These are phyloP conservation scores for Aspergillus sclerotioniger DNA, from an alignment of 495 filamentous ascomycete genomes.

Conservation along the genomic window DNA sequence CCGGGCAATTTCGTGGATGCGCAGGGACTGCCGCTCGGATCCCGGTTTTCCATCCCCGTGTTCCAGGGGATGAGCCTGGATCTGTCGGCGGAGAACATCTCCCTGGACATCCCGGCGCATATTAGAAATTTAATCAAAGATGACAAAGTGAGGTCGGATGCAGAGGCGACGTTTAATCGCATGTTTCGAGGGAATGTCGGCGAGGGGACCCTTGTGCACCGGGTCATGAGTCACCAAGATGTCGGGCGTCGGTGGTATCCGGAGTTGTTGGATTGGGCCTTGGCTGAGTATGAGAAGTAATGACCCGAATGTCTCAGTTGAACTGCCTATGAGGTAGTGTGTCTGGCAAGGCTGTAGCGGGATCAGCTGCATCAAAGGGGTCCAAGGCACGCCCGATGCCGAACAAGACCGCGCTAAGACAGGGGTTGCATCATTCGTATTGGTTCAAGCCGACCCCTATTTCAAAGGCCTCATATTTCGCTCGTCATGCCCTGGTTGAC, in stretches of 20 bases:
- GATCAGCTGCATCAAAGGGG: too few relatives aligned
- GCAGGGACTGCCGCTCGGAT: slow-evolving; percentile 44
- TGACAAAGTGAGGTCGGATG: slow-evolving; percentile 42
- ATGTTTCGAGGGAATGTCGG: slow-evolving; percentile 60
- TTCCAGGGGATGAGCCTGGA: slow-evolving; percentile 90
- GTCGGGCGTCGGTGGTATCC: slow-evolving; percentile 83
- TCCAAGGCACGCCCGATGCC: background rate
- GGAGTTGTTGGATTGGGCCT: slow-evolving; percentile 51
- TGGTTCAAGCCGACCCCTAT: background rate
- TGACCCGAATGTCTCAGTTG: background rate
- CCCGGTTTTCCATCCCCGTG: slow-evolving; percentile 83
- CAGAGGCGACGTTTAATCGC: slow-evolving; percentile 42
- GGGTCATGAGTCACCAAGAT: slow-evolving; percentile 85
- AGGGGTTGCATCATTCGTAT: too few relatives aligned
- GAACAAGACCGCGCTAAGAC: background rate
- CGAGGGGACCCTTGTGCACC: slow-evolving; percentile 78
- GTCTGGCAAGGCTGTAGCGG: too few relatives aligned
- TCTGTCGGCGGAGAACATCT: slow-evolving; percentile 70
- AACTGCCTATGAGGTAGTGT: too few relatives aligned
- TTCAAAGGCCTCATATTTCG: too few relatives aligned
- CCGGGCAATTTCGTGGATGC: slow-evolving; percentile 32
- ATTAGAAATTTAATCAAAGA: slow-evolving; percentile 50
- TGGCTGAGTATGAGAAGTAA: slow-evolving; percentile 27
- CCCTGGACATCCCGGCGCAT: slow-evolving; percentile 65
- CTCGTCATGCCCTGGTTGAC: too few relatives aligned